Conservation (phyloP, 306 rosid species). For the Corylus avellana region DNA sequence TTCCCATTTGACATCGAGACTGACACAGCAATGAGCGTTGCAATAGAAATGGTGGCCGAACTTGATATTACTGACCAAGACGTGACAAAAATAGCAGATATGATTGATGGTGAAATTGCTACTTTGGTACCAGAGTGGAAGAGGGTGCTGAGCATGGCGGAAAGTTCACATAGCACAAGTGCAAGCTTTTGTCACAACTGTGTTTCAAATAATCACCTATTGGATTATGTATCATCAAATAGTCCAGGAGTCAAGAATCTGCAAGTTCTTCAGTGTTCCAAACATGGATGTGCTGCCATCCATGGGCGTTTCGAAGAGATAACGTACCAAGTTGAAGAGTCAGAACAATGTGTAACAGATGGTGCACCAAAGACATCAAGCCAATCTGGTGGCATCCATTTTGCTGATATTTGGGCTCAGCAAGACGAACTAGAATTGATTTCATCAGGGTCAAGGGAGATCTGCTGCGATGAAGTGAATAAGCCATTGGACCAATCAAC, state of each 20-base stretch:
- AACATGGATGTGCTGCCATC: constrained; percentile 62
- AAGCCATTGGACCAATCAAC: constrained; percentile 34
- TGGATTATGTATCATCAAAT: constrained; percentile 58
- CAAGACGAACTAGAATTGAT: constrained; percentile 55
- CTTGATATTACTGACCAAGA: constrained; percentile 90
- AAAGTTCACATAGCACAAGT: constrained; percentile 41
- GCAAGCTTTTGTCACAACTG: constrained; percentile 54
- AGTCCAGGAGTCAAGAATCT: constrained; percentile 55
- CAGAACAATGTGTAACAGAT: constrained; percentile 46
- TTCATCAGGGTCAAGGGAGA: constrained; percentile 47
- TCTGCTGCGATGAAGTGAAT: constrained; percentile 37
- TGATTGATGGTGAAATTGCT: constrained; percentile 80
- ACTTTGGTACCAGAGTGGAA: constrained; percentile 82
- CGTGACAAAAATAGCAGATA: constrained; percentile 74
- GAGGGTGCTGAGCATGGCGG: constrained; percentile 39
- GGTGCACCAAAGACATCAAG: constrained; percentile 41
- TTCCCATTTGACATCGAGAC: constrained; percentile 86
- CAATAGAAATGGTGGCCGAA: constrained; percentile 87
- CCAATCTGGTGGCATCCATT: constrained; percentile 53
- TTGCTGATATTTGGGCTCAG: constrained; percentile 81
- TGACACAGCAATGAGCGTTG: constrained; percentile 83
- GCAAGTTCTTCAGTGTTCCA: constrained; percentile 77
- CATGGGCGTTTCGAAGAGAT: constrained; percentile 97
- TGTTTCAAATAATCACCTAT: constrained; percentile 49
- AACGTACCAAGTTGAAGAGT: constrained; percentile 80